phyloP scores from a whole-genome alignment of 2,329 filamentous ascomycete genomes.

The Sporothrix globosa region DNA sequence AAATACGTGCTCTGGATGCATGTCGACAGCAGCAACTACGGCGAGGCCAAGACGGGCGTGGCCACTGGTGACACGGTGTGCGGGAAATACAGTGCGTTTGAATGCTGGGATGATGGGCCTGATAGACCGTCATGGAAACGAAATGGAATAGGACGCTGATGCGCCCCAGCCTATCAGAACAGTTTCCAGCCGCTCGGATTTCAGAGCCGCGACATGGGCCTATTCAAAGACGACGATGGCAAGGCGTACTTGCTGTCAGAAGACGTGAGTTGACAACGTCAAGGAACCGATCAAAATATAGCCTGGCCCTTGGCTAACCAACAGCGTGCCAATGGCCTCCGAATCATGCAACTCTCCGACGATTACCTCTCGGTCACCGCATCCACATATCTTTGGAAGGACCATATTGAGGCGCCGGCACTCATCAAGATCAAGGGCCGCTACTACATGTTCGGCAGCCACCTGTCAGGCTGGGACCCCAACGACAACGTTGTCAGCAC shows the following conservation, averaged over 20 bases:
- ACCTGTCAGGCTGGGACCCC: conserved; percentile 50
- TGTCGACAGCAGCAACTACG: conserved; percentile 58
- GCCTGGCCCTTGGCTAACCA: background rate
- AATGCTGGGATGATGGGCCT: background rate
- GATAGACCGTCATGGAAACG: background rate
- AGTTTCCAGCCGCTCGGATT: conserved; percentile 44
- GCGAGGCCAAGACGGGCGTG: conserved; percentile 39
- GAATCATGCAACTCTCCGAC: conserved; percentile 37
- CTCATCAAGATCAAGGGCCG: conserved; percentile 55
- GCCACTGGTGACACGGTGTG: conserved; percentile 57
- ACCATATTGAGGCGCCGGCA: conserved; percentile 56
- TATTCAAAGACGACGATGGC: conserved; percentile 66
- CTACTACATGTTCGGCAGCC: conserved; percentile 60
- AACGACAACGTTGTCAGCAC: conserved; percentile 57
- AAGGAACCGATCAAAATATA: background rate
- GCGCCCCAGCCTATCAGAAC: conserved; percentile 36
- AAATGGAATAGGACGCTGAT: background rate
- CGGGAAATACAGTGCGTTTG: conserved; percentile 54
- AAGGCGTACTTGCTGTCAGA: conserved; percentile 64
- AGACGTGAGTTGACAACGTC: conserved; percentile 50
- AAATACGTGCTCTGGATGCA: conserved; percentile 62
- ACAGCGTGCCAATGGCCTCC: conserved; percentile 37
- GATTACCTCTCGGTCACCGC: conserved; percentile 36
- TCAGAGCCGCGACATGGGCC: conserved; percentile 54
- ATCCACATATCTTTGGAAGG: conserved; percentile 38